These are phyloP conservation scores for Acacia acuminata DNA, from an alignment of 306 rosid genomes.

Conservation along the genomic window DNA sequence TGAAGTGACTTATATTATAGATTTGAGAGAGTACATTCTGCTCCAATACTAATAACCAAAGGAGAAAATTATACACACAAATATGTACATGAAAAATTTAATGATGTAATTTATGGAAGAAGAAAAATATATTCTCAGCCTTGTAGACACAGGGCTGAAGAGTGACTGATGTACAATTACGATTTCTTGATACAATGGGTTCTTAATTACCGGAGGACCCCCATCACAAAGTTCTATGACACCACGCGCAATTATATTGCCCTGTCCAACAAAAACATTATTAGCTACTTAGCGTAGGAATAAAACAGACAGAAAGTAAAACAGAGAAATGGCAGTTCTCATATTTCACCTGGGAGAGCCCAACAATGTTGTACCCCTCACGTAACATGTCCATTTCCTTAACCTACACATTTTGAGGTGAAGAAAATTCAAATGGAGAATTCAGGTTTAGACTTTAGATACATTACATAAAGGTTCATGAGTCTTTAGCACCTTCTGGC, in stretches of 20 bases:
- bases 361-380: constrained; percentile 83
- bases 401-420: constrained; percentile 50
- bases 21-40: no score
- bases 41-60: no score
- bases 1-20: no score
- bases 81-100: no score
- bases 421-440: constrained; percentile 29
- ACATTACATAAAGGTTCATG: constrained; percentile 24
- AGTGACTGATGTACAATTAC: background rate
- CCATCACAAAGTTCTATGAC: constrained; percentile 74
- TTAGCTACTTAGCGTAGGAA: constrained; percentile 18
- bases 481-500: constrained; percentile 64
- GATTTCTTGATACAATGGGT: background rate
- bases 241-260: constrained; percentile 86
- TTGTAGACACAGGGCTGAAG: no score
- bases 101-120: no score
- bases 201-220: constrained; percentile 83
- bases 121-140: no score
- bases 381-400: constrained; percentile 70
- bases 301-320: background rate
- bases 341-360: constrained; percentile 86
- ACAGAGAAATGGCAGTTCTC: constrained; percentile 2
- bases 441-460: constrained; percentile 4
- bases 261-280: constrained; percentile 47
- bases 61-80: no score